Percentiles rank a stretch among this genome's conserved stretches.
Conservation (phyloP, 768 basidiomycete species). For the Trametes maxima region DNA sequence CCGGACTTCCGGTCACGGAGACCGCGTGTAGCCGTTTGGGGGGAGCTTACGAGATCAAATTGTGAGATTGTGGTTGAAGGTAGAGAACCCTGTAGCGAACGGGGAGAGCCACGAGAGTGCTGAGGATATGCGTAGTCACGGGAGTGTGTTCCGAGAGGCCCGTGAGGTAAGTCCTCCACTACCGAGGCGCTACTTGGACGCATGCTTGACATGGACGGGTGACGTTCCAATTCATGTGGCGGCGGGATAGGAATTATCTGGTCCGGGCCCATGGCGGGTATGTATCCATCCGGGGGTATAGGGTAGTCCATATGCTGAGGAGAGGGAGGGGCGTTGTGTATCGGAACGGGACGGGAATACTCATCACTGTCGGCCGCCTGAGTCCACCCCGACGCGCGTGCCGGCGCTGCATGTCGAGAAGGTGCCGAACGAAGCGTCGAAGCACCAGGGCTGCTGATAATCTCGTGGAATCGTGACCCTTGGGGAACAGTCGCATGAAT, state of each 20-base stretch:
- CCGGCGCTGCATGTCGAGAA: neutral
- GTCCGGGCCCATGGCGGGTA: conserved; percentile 26
- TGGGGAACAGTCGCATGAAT: conserved; percentile 16
- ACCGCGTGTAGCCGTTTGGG: conserved; percentile 12
- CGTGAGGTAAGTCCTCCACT: neutral
- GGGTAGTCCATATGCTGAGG: conserved; percentile 21
- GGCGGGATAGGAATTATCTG: conserved; percentile 23
- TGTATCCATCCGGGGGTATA: conserved; percentile 30
- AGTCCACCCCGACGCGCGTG: conserved; percentile 15
- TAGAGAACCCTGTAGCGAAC: conserved; percentile 29
- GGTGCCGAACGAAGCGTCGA: conserved; percentile 22
- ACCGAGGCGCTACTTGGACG: conserved; percentile 1
- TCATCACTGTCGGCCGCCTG: conserved; percentile 3
- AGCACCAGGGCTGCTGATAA: conserved; percentile 26
- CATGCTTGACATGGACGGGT: conserved; percentile 16
- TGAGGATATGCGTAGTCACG: conserved; percentile 24
- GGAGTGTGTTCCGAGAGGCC: neutral
- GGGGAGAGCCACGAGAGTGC: conserved; percentile 18
- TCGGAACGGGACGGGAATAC: conserved; percentile 13
- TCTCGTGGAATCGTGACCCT: conserved; percentile 30
- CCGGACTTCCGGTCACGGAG: conserved; percentile 21
- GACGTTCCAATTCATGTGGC: conserved; percentile 20
- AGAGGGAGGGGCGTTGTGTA: conserved; percentile 23
- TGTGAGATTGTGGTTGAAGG: conserved; percentile 30
- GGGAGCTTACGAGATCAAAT: conserved; percentile 30